Evolutionary conservation across 1,139 yeast genomes (phyloP), one percentile per base, ranked within the genome.

Genomic region (Debaryomyces sp.): DNA sequence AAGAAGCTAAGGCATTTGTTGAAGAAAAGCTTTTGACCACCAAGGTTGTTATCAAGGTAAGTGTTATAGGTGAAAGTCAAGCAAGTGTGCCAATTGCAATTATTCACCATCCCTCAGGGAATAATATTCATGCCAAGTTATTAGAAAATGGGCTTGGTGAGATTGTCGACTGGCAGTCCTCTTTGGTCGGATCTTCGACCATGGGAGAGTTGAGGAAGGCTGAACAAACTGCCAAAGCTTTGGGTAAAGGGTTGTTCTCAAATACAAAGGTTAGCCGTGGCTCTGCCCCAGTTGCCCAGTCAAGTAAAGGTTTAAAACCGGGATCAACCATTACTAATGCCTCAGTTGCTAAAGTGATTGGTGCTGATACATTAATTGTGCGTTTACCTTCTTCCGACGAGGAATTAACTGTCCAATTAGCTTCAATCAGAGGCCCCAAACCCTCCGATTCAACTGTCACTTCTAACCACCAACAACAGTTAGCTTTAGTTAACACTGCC

Each of bases 141-240:
- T 74, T 89, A 53, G 82, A 80, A 52, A 76, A 74, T 50, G 97
- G 97, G 8, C 75, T 84, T 39, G 96, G 87, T 7, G 84, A 84
- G 55, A 81, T 89, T 48, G 82, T 85, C 21, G 96, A 89, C 63
- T 87, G 96, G 94, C 96, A 89, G 64, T 82, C 91, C 1, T 66
- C 81, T n/a, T 62, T 83, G 45, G 70, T 90, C 49, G 96, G 96
- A 2, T 72, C 91, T 5, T 67, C 76, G 35, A 73, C 72, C 39
- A 88, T 89, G 92, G 60, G 78, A 4, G 63, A 64, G 27, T 75
- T 87, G 49, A 80, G 96, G 63, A 78, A 74, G 50, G 83, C 87
- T 23, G 96, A 88, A 63, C 82, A 76, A 55, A 64, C 75, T 1
- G 96, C 95, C n/a, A 84, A 78, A 58, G 75, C 77, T 8, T 69